These are phyloP conservation scores for Zygotorulaspora chibaensis DNA, from an alignment of 805 yeast species.

Conservation along the genomic window DNA sequence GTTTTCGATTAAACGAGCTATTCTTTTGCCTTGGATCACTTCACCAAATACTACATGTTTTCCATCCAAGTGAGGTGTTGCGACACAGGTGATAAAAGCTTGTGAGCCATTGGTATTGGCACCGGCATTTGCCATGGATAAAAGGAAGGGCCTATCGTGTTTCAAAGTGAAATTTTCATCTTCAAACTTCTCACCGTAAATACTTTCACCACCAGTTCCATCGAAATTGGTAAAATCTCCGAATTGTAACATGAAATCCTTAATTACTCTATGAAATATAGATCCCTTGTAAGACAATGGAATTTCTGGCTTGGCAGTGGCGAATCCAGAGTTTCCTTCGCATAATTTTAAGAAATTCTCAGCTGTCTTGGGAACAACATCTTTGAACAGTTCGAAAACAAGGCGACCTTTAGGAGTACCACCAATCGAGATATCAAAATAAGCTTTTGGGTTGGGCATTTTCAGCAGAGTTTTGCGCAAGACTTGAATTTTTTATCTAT, in stretches of 20 bases:
- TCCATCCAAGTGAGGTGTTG: constrained; percentile 91
- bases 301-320: constrained; percentile 33
- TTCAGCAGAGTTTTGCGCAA: neutral
- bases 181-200: constrained; percentile 80
- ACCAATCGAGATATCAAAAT: constrained; percentile 74
- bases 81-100: constrained; percentile 87
- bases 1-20: constrained; percentile 75
- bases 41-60: constrained; percentile 96
- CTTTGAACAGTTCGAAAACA: constrained; percentile 67
- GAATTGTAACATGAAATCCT: constrained; percentile 89
- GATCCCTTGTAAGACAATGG: constrained; percentile 76
- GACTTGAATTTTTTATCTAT: no score
- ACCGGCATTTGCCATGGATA: constrained; percentile 97
- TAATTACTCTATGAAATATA: constrained; percentile 89
- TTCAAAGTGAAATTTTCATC: constrained; percentile 78
- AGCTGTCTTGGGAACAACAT: constrained; percentile 80
- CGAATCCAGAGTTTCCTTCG: constrained; percentile 71
- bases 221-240: constrained; percentile 79
- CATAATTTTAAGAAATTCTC: constrained; percentile 86
- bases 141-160: constrained; percentile 81
- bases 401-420: constrained; percentile 68
- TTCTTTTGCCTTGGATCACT: constrained; percentile 74
- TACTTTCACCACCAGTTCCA: constrained; percentile 80
- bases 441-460: constrained; percentile 50
- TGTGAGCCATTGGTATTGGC: constrained; percentile 95